phyloP scores from a whole-genome alignment of 179 eudicot genomes.

The Pouteria campechiana region DNA sequence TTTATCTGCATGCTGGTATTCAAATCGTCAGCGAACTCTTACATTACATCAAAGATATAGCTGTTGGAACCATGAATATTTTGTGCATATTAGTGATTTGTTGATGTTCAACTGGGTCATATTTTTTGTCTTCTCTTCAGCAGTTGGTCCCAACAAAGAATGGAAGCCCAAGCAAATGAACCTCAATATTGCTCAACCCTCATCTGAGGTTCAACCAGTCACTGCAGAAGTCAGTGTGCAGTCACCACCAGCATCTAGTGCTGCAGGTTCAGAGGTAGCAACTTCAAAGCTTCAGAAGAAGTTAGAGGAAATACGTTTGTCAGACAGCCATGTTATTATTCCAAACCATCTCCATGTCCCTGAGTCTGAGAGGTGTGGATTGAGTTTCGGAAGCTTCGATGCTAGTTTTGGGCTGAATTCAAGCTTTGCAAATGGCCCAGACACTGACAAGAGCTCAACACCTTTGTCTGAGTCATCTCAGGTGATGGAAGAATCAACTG shows the following conservation, averaged over 20 bases:
- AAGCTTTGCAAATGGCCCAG: conserved; percentile 1
- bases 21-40: too few relatives aligned
- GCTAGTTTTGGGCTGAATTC: conserved; percentile 19
- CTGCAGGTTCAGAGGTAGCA: conserved; percentile 21
- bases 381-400: conserved; percentile 67
- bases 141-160: not conserved
- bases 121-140: not conserved
- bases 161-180: not conserved
- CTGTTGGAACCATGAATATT: too few relatives aligned
- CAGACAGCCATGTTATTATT: conserved; percentile 41
- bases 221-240: not conserved
- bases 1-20: too few relatives aligned
- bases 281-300: conserved; percentile 24
- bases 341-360: conserved; percentile 71
- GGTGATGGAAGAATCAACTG: conserved; percentile 11
- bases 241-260: conserved; percentile 4
- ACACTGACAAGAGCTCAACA: conserved; percentile 10
- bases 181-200: not conserved
- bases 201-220: conserved; percentile 5
- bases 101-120: too few relatives aligned
- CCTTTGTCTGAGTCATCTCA: conserved; percentile 7
- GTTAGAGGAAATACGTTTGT: conserved; percentile 24
- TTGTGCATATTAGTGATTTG: too few relatives aligned
- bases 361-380: conserved; percentile 34
- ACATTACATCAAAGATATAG: too few relatives aligned